phyloP scores from a whole-genome alignment of 441 rosid genomes.

The Jatropha multifida region DNA sequence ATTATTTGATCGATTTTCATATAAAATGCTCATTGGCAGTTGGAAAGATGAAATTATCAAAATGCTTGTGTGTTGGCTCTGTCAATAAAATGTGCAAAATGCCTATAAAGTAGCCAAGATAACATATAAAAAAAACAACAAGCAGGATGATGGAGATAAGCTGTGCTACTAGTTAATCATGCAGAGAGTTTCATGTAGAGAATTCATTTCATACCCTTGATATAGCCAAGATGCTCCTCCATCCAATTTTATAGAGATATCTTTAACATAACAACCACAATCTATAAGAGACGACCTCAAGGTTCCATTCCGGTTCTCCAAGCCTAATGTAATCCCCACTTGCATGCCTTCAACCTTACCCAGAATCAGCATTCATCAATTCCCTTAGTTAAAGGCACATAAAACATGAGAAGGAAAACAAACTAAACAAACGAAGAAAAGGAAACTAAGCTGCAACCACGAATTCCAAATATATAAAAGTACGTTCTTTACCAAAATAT shows the following conservation, averaged over 20 bases:
- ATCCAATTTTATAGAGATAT: slow-evolving; percentile 61
- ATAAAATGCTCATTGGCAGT: not conserved
- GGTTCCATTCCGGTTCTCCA: slow-evolving; percentile 66
- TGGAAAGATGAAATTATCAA: not conserved
- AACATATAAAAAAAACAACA: not conserved
- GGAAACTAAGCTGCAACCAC: not conserved
- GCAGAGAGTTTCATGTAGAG: slow-evolving; percentile 1
- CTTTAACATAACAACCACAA: slow-evolving; percentile 75
- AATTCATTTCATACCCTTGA: slow-evolving; percentile 72
- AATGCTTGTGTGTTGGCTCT: not conserved
- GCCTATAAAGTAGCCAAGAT: not conserved
- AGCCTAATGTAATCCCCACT: slow-evolving; percentile 72
- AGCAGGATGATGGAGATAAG: not conserved
- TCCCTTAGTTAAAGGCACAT: slow-evolving; percentile 42
- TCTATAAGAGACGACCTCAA: slow-evolving; percentile 67
- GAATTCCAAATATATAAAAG: not conserved
- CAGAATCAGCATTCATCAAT: slow-evolving; percentile 53
- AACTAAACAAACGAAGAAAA: not conserved
- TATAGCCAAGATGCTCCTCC: slow-evolving; percentile 99
- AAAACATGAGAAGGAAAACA: slow-evolving; percentile 26
- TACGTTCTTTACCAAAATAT: slow-evolving; percentile 3
- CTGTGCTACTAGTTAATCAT: not conserved
- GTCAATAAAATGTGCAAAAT: not conserved
- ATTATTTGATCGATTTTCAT: not conserved
- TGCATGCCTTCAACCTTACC: slow-evolving; percentile 96